Evolutionary conservation across 768 basidiomycete species (phyloP).

Genomic region (Naganishia antarctica): DNA sequence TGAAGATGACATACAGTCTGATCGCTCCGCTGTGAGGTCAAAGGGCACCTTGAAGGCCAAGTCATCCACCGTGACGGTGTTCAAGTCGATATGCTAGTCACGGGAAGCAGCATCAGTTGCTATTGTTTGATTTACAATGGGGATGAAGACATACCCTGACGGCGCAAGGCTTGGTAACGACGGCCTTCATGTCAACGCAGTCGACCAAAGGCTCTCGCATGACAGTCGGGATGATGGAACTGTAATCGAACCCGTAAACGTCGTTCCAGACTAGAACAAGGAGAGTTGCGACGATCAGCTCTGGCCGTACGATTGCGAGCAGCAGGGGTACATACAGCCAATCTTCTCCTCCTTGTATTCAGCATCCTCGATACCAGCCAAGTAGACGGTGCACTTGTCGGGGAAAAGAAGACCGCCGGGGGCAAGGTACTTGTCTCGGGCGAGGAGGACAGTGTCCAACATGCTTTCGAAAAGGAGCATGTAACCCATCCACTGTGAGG

Average conservation of each 20-base stretch:
- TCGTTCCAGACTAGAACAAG: conserved; percentile 90
- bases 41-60: conserved; percentile 79
- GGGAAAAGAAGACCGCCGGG: conserved; percentile 90
- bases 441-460: conserved; percentile 95
- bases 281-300: not conserved
- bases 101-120: no score
- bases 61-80: conserved; percentile 91
- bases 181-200: conserved; percentile 94
- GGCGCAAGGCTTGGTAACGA: conserved; percentile 84
- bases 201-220: conserved; percentile 93
- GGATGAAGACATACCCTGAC: conserved; percentile 67
- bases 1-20: conserved; percentile 68
- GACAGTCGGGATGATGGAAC: conserved; percentile 98
- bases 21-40: conserved; percentile 71
- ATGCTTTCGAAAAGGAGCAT: conserved; percentile 98
- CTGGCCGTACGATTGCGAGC: no score
- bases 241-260: conserved; percentile 98
- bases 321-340: conserved; percentile 65
- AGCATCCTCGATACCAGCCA: conserved; percentile 97
- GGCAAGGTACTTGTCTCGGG: conserved; percentile 90
- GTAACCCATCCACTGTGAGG: conserved; percentile 87
- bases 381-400: conserved; percentile 81
- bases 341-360: conserved; percentile 99
- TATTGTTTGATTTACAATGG: no score
- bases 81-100: conserved; percentile 84